Evolutionary conservation across 192 early-diverging fungal species (phyloP), one percentile per base, ranked within the genome.

Genomic region (Umbelopsis vinacea): DNA sequence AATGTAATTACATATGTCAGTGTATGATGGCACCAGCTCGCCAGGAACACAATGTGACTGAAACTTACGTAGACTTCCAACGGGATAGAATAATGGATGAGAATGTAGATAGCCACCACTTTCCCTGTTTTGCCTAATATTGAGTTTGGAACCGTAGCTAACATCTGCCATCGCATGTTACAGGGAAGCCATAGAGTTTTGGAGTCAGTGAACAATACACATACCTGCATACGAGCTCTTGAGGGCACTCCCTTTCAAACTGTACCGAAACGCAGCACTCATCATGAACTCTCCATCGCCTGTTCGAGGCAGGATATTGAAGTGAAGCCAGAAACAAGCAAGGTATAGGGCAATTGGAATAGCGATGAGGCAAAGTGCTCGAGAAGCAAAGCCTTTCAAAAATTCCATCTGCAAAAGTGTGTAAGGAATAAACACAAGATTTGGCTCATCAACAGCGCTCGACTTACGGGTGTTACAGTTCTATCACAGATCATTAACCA

Each of bases 251-350:
- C 94, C 96, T 8, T 78, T 71, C 5, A 98, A 83, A 33, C 89
- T 88, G 69, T 88, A 88, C 77, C 96, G 93, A 86, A 98, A 97
- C 67, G 87, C 87, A 40, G 92, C 87, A 76, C 91, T 92, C 94
- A 98, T 95, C 76, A 97, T 96, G 0, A 87, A 88, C 80, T 97
- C 95, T 33, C 97, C 97, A 22, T 93, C 91, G 21, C 97, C 97
- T 54, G 85, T 85, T 67, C 86, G 82, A 43, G 79, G 81, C 52
- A 99, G 83, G 12, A 95, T 78, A 45, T 80, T 78, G 81, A 99
- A 99, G 81, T 99, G 97, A 46, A 99, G 83, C 74, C 89, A 89
- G 81, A 97, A 99, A 77, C 89, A 90, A 9, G 90, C 79, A 67
- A 96, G 80, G 74, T 99, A 99, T 4, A 96, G 78, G 12, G 78